These are phyloP conservation scores for Daldinia vernicosa DNA, from an alignment of 495 filamentous ascomycete species.

Conservation along the genomic window DNA sequence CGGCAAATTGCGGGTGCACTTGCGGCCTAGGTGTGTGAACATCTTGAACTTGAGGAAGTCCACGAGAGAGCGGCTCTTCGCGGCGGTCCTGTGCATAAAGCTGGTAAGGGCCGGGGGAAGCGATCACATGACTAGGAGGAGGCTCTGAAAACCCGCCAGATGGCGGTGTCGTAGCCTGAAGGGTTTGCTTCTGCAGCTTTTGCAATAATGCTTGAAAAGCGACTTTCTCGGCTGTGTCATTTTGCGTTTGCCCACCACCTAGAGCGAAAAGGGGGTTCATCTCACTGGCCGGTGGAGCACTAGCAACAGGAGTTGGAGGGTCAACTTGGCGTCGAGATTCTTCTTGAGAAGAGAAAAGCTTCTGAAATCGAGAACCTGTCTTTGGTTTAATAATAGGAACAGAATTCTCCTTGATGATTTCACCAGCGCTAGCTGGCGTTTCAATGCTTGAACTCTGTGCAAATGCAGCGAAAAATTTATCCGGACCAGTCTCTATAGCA, in stretches of 20 bases:
- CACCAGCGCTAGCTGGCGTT: constrained; percentile 45
- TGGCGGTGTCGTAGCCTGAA: constrained; percentile 38
- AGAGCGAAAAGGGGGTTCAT: constrained; percentile 44
- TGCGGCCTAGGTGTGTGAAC: constrained; percentile 54
- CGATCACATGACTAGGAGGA: constrained; percentile 45
- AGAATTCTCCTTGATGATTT: constrained; percentile 52
- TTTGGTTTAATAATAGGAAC: constrained; percentile 52
- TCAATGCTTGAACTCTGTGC: constrained; percentile 52
- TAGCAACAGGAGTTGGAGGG: constrained; percentile 51
- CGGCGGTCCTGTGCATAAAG: constrained; percentile 54
- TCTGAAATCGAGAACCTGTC: constrained; percentile 79
- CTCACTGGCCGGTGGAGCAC: constrained; percentile 32
- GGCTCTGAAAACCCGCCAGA: constrained; percentile 45
- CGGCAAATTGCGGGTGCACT: constrained; percentile 50
- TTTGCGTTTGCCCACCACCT: constrained; percentile 51
- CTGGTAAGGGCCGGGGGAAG: constrained; percentile 55
- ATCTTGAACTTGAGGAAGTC: constrained; percentile 52
- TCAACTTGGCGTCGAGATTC: constrained; percentile 67
- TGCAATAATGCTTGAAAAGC: constrained; percentile 88
- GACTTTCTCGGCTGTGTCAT: constrained; percentile 78
- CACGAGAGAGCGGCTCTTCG: constrained; percentile 49
- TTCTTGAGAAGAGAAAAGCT: constrained; percentile 76
- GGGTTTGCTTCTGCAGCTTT: constrained; percentile 69
- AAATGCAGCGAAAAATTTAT: constrained; percentile 83
- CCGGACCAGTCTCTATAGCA: constrained; percentile 71